phyloP scores from a whole-genome alignment of 495 filamentous ascomycete genomes.

The Terfezia claveryi region DNA sequence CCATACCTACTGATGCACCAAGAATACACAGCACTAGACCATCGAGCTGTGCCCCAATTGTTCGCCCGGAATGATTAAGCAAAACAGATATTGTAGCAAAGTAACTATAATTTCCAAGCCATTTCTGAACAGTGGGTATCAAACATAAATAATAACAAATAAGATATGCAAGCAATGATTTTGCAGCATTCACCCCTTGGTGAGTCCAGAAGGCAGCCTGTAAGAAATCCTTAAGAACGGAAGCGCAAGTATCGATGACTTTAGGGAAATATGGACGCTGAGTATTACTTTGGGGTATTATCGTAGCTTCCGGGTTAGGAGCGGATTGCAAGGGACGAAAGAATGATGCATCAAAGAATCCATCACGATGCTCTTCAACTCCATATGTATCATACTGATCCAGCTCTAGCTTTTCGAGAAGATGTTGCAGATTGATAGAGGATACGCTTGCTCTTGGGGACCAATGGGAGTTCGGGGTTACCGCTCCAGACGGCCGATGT shows the following conservation, averaged over 20 bases:
- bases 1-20: constrained; percentile 33
- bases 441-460: constrained; percentile 17
- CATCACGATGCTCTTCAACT: constrained; percentile 32
- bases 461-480: constrained; percentile 12
- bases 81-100: constrained; percentile 31
- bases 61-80: constrained; percentile 32
- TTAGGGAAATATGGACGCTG: too few relatives aligned
- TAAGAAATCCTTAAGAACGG: constrained; percentile 21
- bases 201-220: constrained; percentile 17
- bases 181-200: constrained; percentile 27
- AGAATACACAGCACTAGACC: constrained; percentile 30
- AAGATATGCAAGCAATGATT: constrained; percentile 32
- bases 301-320: constrained; percentile 1
- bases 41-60: constrained; percentile 33
- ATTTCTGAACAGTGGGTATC: constrained; percentile 23
- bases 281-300: too few relatives aligned
- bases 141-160: constrained; percentile 32
- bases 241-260: too few relatives aligned
- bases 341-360: constrained; percentile 38
- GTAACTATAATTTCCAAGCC: constrained; percentile 31
- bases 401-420: constrained; percentile 22
- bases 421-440: constrained; percentile 22
- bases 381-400: constrained; percentile 30
- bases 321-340: constrained; percentile 25
- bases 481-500: constrained; percentile 12